Percentiles rank a stretch among this genome's conserved stretches.
Conservation (phyloP, 2,329 filamentous ascomycete genomes). For the Beauveria australis region DNA sequence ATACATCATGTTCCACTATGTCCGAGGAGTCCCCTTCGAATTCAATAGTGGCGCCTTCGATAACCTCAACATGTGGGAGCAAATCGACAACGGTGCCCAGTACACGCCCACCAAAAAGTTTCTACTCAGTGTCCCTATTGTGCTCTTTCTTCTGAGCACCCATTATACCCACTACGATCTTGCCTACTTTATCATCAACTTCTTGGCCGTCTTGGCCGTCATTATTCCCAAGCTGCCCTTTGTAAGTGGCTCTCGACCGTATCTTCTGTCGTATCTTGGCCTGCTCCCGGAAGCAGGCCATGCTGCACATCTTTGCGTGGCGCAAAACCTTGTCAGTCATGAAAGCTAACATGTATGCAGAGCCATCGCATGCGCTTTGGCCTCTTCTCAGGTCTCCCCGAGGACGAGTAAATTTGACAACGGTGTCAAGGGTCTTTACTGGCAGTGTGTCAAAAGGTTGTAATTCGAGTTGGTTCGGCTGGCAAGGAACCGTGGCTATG, state of each 20-base stretch:
- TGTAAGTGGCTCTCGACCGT: constrained; percentile 50
- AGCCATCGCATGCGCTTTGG: constrained; percentile 73
- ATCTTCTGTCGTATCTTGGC: neutral
- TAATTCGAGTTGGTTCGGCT: constrained; percentile 5
- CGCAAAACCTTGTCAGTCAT: neutral
- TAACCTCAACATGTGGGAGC: constrained; percentile 99
- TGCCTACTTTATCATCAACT: constrained; percentile 96
- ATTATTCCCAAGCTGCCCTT: constrained; percentile 95
- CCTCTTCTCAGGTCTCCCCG: constrained; percentile 60
- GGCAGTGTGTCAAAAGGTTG: constrained; percentile 4
- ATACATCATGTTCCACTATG: constrained; percentile 99
- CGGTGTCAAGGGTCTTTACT: neutral
- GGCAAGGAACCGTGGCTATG: constrained; percentile 3
- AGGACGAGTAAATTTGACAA: constrained; percentile 37
- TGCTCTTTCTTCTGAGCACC: constrained; percentile 91
- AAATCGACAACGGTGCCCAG: constrained; percentile 97
- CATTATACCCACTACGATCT: constrained; percentile 98
- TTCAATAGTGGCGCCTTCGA: constrained; percentile 98
- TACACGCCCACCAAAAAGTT: constrained; percentile 99
- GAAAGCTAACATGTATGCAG: constrained; percentile 34
- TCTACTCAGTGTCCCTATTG: constrained; percentile 84
- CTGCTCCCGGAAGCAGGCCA: neutral
- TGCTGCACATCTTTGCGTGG: neutral
- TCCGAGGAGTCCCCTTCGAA: constrained; percentile 94
- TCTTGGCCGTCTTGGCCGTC: constrained; percentile 81